Conservation (phyloP, 1,284 basidiomycete genomes). For the Cystobasidiaceae sp. region DNA sequence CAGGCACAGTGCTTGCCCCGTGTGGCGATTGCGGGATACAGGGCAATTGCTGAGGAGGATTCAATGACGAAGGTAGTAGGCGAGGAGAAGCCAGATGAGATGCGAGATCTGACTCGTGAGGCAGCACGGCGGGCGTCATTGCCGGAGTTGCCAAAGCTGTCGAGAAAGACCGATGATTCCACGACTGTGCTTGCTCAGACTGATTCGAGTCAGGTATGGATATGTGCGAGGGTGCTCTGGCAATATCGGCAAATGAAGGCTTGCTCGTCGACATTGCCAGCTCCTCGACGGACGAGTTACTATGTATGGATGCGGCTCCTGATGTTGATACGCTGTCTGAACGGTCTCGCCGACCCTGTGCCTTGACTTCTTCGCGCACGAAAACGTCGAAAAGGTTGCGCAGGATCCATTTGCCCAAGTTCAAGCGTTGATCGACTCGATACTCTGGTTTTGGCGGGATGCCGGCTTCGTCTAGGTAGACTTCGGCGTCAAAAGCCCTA, state of each 20-base stretch:
- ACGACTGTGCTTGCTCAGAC: too few relatives aligned
- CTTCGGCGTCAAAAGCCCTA: conserved; percentile 84
- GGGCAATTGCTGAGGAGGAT: background rate
- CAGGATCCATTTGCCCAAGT: conserved; percentile 44
- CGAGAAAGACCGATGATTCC: too few relatives aligned
- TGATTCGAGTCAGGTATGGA: conserved; percentile 11
- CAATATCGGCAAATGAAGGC: conserved; percentile 43
- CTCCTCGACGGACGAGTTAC: conserved; percentile 7
- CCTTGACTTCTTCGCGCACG: conserved; percentile 29
- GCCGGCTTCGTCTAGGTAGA: conserved; percentile 86
- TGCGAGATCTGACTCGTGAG: conserved; percentile 41
- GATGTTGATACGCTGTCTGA: conserved; percentile 1
- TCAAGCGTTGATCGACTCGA: conserved; percentile 61
- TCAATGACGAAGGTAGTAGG: background rate
- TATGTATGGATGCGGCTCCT: background rate
- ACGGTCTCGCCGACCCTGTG: conserved; percentile 1
- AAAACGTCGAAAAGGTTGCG: conserved; percentile 45
- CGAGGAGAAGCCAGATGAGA: conserved; percentile 9
- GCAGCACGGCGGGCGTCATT: conserved; percentile 53
- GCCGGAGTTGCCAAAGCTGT: conserved; percentile 64
- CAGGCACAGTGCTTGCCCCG: background rate
- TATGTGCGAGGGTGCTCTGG: conserved; percentile 41
- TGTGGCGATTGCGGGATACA: conserved; percentile 24
- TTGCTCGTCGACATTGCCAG: conserved; percentile 41
- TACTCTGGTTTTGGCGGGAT: conserved; percentile 54